phyloP scores from a whole-genome alignment of 2,329 filamentous ascomycete genomes.

The Aaosphaeria arxii region DNA sequence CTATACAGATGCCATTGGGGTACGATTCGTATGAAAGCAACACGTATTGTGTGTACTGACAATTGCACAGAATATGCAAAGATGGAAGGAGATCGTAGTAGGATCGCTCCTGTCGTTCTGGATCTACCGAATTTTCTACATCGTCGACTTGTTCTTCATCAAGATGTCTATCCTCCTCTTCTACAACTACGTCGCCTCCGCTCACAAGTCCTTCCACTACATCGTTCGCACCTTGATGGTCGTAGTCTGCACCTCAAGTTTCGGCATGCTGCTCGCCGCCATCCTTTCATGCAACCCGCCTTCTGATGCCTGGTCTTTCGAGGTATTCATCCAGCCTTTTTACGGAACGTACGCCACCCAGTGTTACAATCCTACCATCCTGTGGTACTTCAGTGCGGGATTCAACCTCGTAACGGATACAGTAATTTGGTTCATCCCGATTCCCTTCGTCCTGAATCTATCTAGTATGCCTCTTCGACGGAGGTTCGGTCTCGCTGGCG shows the following conservation, averaged over 20 bases:
- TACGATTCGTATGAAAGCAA: constrained; percentile 5
- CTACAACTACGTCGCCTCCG: constrained; percentile 27
- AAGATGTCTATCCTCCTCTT: constrained; percentile 33
- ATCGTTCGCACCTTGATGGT: constrained; percentile 18
- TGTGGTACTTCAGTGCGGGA: constrained; percentile 35
- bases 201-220: constrained; percentile 22
- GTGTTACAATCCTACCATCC: constrained; percentile 21
- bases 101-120: constrained; percentile 18
- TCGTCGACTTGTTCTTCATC: constrained; percentile 26
- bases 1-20: constrained; percentile 11
- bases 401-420: constrained; percentile 42
- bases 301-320: constrained; percentile 21
- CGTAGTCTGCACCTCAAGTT: constrained; percentile 16
- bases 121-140: constrained; percentile 28
- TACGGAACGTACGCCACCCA: constrained; percentile 11
- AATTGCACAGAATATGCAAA: constrained; percentile 9
- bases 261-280: constrained; percentile 25
- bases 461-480: constrained; percentile 44
- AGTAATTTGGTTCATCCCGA: constrained; percentile 43
- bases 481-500: constrained; percentile 47
- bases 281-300: constrained; percentile 26
- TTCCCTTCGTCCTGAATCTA: constrained; percentile 44
- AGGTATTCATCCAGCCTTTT: constrained; percentile 17
- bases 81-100: constrained; percentile 7
- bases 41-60: background rate